phyloP scores from a whole-genome alignment of 805 yeast species.

The Millerago galiae region DNA sequence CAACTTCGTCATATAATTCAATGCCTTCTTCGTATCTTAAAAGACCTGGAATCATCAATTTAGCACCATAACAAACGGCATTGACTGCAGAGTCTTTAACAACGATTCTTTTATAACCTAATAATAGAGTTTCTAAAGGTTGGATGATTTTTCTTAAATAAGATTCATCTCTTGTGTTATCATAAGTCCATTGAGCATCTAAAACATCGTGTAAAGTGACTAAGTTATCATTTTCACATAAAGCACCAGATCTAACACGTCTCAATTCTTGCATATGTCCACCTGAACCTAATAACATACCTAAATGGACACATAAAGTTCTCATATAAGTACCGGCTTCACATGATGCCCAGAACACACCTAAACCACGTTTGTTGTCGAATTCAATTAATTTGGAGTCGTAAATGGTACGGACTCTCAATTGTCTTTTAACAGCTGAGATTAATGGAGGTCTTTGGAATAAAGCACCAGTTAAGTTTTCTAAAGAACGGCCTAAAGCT shows the following conservation, averaged over 20 bases:
- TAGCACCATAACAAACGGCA: constrained; percentile 98
- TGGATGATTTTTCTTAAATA: constrained; percentile 90
- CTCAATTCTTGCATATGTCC: constrained; percentile 99
- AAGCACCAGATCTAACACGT: constrained; percentile 97
- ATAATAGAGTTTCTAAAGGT: constrained; percentile 88
- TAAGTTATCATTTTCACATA: constrained; percentile 82
- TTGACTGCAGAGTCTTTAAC: constrained; percentile 94
- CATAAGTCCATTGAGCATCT: constrained; percentile 98
- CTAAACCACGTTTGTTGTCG: constrained; percentile 92
- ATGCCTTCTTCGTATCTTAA: constrained; percentile 97
- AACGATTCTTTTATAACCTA: constrained; percentile 95
- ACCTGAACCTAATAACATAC: constrained; percentile 97
- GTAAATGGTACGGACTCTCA: constrained; percentile 96
- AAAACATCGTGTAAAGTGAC: constrained; percentile 95
- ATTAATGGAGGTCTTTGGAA: constrained; percentile 99
- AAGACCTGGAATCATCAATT: constrained; percentile 97
- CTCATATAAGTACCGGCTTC: constrained; percentile 99
- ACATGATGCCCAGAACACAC: constrained; percentile 99
- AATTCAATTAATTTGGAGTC: constrained; percentile 94
- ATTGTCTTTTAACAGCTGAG: constrained; percentile 98
- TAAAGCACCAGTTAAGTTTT: constrained; percentile 95
- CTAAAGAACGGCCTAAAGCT: constrained; percentile 80
- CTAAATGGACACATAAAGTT: constrained; percentile 96
- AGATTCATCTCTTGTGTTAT: constrained; percentile 94
- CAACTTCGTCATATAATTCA: constrained; percentile 96